Conservation (phyloP, 1,284 basidiomycete species). For the Heterobasidion irregulare region DNA sequence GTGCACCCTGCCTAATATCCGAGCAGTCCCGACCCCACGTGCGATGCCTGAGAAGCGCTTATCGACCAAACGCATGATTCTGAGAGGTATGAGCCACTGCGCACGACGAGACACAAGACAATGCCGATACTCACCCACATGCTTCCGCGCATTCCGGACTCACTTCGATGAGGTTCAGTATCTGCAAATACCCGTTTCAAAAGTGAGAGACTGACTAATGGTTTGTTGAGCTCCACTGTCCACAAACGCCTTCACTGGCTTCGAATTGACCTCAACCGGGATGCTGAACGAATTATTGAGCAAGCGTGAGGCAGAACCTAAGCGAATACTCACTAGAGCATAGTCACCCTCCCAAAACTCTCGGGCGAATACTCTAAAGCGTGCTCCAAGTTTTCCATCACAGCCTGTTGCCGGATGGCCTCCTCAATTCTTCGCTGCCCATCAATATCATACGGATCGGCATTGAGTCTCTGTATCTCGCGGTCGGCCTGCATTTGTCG, state of each 20-base stretch:
- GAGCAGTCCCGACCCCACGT: constrained; percentile 92
- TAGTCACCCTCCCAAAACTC: constrained; percentile 88
- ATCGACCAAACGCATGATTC: constrained; percentile 91
- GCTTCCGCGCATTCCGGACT: constrained; percentile 90
- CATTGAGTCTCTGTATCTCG: constrained; percentile 67
- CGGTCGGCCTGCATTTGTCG: constrained; percentile 49
- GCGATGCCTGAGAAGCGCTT: constrained; percentile 86
- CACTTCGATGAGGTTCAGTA: constrained; percentile 41
- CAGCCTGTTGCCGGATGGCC: constrained; percentile 83
- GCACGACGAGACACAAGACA: not conserved
- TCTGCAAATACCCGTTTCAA: constrained; percentile 1
- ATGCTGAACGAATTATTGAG: constrained; percentile 35
- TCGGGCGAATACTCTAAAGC: constrained; percentile 92
- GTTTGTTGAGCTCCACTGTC: constrained; percentile 96
- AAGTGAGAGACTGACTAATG: constrained; percentile 62
- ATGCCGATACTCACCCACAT: constrained; percentile 60
- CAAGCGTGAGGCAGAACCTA: constrained; percentile 1
- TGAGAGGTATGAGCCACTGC: constrained; percentile 16
- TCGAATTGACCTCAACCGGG: constrained; percentile 86
- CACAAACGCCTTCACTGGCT: constrained; percentile 91
- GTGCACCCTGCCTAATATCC: constrained; percentile 92
- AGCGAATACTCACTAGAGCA: constrained; percentile 76
- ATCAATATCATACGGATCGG: constrained; percentile 87
- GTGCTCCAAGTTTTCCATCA: constrained; percentile 88
- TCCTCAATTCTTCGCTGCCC: constrained; percentile 93